Percentiles rank a stretch among this genome's conserved stretches.
These are phyloP conservation scores for Pleomassaria siparia DNA, from an alignment of 2,329 filamentous ascomycete genomes.

Conservation along the genomic window DNA sequence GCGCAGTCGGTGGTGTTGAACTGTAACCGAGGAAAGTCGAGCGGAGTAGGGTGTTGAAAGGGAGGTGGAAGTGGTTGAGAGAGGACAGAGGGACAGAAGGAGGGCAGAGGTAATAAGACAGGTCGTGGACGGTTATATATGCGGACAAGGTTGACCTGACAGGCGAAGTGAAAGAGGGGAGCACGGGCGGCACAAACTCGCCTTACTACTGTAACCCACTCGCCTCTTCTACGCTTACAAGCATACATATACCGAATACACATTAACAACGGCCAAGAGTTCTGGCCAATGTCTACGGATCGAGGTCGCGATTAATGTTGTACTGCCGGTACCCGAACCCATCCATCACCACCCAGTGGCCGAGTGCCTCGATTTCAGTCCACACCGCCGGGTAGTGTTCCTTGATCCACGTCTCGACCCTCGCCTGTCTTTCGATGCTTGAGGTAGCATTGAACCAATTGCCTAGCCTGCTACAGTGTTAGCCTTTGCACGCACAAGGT, in stretches of 20 bases:
- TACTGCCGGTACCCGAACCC: slow-evolving; percentile 40
- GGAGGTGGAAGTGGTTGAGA: no score
- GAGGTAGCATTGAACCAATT: slow-evolving; percentile 75
- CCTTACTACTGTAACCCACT: no score
- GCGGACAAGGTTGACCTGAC: no score
- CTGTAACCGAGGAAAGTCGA: no score
- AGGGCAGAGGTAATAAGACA: no score
- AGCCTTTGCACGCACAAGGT: slow-evolving; percentile 18
- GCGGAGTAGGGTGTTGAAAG: no score
- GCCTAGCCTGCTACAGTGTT: slow-evolving; percentile 60
- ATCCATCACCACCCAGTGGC: slow-evolving; percentile 40
- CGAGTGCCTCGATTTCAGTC: slow-evolving; percentile 63
- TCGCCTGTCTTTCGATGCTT: slow-evolving; percentile 63
- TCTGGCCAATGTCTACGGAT: slow-evolving; percentile 26
- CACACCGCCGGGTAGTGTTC: slow-evolving; percentile 68
- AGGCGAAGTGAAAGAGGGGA: no score
- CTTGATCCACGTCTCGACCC: slow-evolving; percentile 74
- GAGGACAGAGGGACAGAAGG: no score
- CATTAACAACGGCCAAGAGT: background rate
- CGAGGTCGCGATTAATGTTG: slow-evolving; percentile 36
- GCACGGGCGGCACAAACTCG: no score
- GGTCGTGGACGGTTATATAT: no score
- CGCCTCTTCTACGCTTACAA: background rate
- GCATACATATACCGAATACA: background rate
- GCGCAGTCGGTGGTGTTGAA: background rate